A percentile compares a stretch with the other conserved stretches of the same genome.
Conservation (phyloP, 139 green algal genomes). For the Cymbomonas tetramitiformis region DNA sequence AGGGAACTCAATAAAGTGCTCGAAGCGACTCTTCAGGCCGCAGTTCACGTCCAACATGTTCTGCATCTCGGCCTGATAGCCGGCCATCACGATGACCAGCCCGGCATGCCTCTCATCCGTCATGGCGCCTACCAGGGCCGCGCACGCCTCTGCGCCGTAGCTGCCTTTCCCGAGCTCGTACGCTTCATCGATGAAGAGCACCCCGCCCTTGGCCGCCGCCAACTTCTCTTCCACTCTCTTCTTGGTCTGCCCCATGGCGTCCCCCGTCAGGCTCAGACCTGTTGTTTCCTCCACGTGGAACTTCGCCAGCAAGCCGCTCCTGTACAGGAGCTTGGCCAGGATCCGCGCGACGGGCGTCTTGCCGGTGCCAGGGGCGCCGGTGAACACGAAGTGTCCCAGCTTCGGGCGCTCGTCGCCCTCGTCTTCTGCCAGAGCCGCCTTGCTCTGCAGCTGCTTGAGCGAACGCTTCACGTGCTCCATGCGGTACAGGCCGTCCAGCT, state of each 20-base stretch:
- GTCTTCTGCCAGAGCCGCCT: too few relatives aligned
- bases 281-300: neutral
- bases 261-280: neutral
- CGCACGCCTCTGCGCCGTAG: too few relatives aligned
- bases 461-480: too few relatives aligned
- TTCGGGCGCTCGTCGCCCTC: too few relatives aligned
- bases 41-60: neutral
- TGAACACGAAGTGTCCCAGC: neutral
- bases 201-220: too few relatives aligned
- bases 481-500: too few relatives aligned
- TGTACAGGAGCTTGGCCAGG: neutral
- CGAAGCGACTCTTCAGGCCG: neutral
- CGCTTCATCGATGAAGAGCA: neutral
- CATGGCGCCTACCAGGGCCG: too few relatives aligned
- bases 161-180: neutral
- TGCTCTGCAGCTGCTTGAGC: too few relatives aligned
- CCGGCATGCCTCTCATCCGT: too few relatives aligned
- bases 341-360: neutral
- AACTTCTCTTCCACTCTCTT: too few relatives aligned
- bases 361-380: neutral
- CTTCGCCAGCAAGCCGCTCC: neutral
- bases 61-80: neutral
- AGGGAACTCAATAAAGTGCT: too few relatives aligned
- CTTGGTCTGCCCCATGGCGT: neutral
- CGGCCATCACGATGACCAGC: neutral